A percentile compares a stretch with the other conserved stretches of the same genome.
phyloP scores from a whole-genome alignment of 805 yeast genomes.

The Cyberlindnera mrakii region DNA sequence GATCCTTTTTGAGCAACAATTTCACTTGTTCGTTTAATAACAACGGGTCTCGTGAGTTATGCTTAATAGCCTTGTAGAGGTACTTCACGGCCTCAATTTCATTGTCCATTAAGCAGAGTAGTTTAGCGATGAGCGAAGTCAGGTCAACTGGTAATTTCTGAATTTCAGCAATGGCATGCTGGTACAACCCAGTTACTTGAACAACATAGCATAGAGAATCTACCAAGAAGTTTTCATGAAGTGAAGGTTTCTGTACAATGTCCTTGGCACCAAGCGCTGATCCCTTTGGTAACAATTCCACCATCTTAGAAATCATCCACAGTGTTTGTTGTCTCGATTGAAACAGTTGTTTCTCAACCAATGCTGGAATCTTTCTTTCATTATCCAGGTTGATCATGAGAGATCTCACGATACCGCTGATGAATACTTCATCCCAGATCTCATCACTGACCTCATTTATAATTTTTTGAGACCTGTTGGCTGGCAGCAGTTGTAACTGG shows the following conservation, averaged over 20 bases:
- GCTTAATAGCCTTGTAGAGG: constrained; percentile 23
- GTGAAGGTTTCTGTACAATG: constrained; percentile 60
- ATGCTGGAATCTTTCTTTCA: constrained; percentile 52
- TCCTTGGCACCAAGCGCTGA: constrained; percentile 57
- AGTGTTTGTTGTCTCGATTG: constrained; percentile 11
- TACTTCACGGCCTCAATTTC: constrained; percentile 30
- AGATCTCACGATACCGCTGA: constrained; percentile 50
- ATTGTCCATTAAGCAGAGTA: constrained; percentile 27
- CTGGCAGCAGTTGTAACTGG: constrained; percentile 26
- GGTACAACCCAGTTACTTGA: constrained; percentile 32
- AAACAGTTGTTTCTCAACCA: constrained; percentile 41
- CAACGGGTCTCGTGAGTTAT: constrained; percentile 16
- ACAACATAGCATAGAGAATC: constrained; percentile 56
- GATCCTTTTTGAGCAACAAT: constrained; percentile 49
- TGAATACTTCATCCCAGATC: constrained; percentile 58
- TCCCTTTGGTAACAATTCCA: constrained; percentile 35
- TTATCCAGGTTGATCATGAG: constrained; percentile 47
- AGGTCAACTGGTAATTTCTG: constrained; percentile 17
- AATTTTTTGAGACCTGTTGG: constrained; percentile 30
- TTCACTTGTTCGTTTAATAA: constrained; percentile 43
- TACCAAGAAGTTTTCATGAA: constrained; percentile 59
- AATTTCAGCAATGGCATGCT: constrained; percentile 36
- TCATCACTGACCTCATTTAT: constrained; percentile 27
- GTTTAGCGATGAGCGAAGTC: constrained; percentile 25
- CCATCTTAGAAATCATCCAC: constrained; percentile 9